These are phyloP conservation scores for Daldinia childiae DNA, from an alignment of 495 filamentous ascomycete species.

Conservation along the genomic window DNA sequence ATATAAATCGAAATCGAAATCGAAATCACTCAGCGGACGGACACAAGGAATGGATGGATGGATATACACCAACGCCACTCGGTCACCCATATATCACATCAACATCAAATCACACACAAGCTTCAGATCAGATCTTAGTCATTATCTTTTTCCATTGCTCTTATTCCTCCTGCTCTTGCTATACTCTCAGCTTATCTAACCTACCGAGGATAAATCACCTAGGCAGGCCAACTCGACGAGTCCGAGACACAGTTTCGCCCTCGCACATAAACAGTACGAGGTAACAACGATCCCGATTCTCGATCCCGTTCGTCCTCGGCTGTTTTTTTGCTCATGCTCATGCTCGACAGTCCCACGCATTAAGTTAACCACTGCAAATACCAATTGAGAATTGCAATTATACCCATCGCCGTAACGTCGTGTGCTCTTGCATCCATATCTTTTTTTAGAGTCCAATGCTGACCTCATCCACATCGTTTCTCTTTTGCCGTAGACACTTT, in stretches of 20 bases:
- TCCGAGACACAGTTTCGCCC: slow-evolving; percentile 6
- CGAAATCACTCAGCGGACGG: not conserved
- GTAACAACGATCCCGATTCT: slow-evolving; percentile 1
- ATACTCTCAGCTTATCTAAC: not conserved
- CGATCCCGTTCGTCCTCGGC: not conserved
- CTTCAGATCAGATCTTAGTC: not conserved
- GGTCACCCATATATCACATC: not conserved
- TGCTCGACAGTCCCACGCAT: slow-evolving; percentile 13
- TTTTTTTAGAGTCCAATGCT: slow-evolving; percentile 16
- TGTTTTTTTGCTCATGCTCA: not conserved
- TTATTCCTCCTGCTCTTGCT: not conserved
- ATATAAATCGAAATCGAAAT: not conserved
- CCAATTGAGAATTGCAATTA: slow-evolving; percentile 31
- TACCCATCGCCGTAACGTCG: slow-evolving; percentile 25
- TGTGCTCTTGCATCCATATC: slow-evolving; percentile 15
- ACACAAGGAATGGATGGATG: not conserved
- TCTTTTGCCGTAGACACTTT: slow-evolving; percentile 14
- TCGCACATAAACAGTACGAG: not conserved
- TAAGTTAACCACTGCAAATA: slow-evolving; percentile 30
- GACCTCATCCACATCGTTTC: slow-evolving; percentile 31
- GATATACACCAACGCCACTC: not conserved
- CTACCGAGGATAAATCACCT: not conserved
- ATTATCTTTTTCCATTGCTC: not conserved
- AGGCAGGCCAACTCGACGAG: not conserved
- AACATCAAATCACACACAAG: not conserved